Evolutionary conservation across 1,284 basidiomycete species (phyloP), one percentile per base, ranked within the genome.

Genomic region (Rhodotorula sp.): DNA sequence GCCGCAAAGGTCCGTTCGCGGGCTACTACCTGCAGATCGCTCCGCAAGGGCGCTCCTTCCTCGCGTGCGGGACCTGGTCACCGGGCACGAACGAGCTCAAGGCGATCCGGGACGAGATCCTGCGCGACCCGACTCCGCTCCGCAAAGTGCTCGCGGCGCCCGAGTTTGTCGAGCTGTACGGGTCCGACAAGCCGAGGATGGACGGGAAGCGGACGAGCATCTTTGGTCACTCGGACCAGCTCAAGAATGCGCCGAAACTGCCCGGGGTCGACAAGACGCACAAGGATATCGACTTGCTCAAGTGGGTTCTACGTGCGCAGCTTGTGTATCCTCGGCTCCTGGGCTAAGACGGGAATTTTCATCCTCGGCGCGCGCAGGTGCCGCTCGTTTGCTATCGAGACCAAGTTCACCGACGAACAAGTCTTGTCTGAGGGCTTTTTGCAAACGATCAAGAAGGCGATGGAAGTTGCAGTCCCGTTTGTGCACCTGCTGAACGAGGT

Each of bases 31-130:
- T 72, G 15, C 72, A 76, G n/a, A 68, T 73, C 56, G 29, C 71
- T 51, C 76, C 79, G 1, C 64, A 64, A 24, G 71, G 66, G 15
- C 49, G 71, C 22, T 78, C 76, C 54, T 64, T 80, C 59, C 70
- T 82, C 54, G 79, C 78, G 18, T 79, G 76, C 26, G 81, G 81
- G 6, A 76, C 76, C 48, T 82, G 80, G 80, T 65, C 70, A 17
- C 78, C 80, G 12, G 76, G 73, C 22, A 71, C 74, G 55, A 70
- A 76, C 56, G 73, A 79, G 55, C 72, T 79, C n/a, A 76, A 76
- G 2, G 70, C 63, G 44, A 72, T 81, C 33, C 77, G 80, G 2
- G 64, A 72, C 42, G 71, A 77, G 53, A 78, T 81, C 55, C 71
- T 80, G 10, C 64, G 72, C 6, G 70, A 78, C 61, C 75, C 79